Percentiles rank a stretch among this genome's conserved stretches.
Conservation (phyloP, 2,329 filamentous ascomycete species). For the Colletotrichum paranaense region DNA sequence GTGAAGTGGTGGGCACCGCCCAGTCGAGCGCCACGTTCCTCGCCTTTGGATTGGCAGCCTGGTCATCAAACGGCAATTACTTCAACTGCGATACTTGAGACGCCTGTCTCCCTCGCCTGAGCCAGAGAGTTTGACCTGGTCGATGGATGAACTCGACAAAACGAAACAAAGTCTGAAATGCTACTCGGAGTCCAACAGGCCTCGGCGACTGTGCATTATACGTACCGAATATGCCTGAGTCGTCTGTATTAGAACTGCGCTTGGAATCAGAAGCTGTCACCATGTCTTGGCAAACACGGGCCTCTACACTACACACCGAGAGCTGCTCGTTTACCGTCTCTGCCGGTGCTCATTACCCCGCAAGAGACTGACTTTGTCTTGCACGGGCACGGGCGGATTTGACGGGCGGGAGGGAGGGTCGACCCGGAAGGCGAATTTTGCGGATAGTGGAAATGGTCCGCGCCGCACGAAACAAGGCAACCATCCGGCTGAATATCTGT, state of each 20-base stretch:
- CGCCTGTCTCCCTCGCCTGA: background rate
- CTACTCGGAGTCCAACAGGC: background rate
- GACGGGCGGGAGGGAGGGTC: conserved; percentile 22
- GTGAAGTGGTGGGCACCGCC: conserved; percentile 25
- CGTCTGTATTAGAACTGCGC: background rate
- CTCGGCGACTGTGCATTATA: background rate
- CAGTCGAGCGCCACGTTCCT: background rate
- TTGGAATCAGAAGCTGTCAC: background rate
- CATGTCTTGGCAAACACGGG: too few relatives aligned
- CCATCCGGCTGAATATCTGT: background rate
- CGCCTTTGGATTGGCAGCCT: conserved; percentile 29
- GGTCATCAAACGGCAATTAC: conserved; percentile 5
- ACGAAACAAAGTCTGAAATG: background rate
- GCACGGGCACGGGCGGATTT: conserved; percentile 1
- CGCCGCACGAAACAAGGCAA: conserved; percentile 16
- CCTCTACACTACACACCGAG: background rate
- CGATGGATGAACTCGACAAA: background rate
- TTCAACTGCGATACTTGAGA: background rate
- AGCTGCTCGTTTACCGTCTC: background rate
- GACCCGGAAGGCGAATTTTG: conserved; percentile 12
- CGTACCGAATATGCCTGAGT: background rate
- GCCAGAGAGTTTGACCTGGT: background rate
- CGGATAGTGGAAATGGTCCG: conserved; percentile 7
- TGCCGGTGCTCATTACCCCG: background rate
- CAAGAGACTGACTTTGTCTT: background rate